Base-by-base conservation (phyloP, 345 rosid species). In the Linum usitatissimum region DNA sequence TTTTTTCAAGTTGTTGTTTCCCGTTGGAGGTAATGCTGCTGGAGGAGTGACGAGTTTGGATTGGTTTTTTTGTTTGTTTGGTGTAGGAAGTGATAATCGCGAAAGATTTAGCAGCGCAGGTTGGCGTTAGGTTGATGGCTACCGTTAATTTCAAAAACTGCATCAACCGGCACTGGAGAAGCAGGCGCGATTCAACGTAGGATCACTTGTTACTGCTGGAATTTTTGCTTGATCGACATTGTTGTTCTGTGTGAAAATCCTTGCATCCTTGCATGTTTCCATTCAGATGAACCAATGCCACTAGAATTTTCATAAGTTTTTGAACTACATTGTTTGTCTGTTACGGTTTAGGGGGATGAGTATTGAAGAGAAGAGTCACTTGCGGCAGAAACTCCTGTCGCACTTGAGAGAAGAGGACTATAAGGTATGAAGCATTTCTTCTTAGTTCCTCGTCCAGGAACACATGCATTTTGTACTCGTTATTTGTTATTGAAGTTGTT, bases 71-170 rank as follows among this genome's bases (percentile, higher is more conserved):
- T 71, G 45, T 23, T n/a, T 39, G 40, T 53, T 59, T 49, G 30
- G 45, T 78, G 74, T 75, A 93, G 99, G 97, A 90, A 84, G 94
- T 93, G 63, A 93, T 93, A 71, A 74, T 86, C 34, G 82, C 97
- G 19, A 81, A 83, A 75, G 94, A 90, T 83, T 81, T 93, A 77
- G 94, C 72, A 13, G 76, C 90, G 61, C 99, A 86, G 54, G 90
- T 83, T 57, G 96, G 87, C 69, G 87, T 93, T 73, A 76, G 99
- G n/a, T 71, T 93, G 70, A 75, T 87, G 91, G 97, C 99, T 20
- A 80, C 97, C 10, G 97, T 90, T 9, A 90, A 90, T 74, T 87
- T 93, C 64, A 93, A 90, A 73, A 93, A 93, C 61, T 84, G 99
- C 73, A 77, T 90, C 45, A 87, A 73, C 64, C 94, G 97, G 18